These are phyloP conservation scores for Thuidium tamariscinum DNA, from an alignment of 225 moss, liverwort and hornwort species.

Conservation along the genomic window DNA sequence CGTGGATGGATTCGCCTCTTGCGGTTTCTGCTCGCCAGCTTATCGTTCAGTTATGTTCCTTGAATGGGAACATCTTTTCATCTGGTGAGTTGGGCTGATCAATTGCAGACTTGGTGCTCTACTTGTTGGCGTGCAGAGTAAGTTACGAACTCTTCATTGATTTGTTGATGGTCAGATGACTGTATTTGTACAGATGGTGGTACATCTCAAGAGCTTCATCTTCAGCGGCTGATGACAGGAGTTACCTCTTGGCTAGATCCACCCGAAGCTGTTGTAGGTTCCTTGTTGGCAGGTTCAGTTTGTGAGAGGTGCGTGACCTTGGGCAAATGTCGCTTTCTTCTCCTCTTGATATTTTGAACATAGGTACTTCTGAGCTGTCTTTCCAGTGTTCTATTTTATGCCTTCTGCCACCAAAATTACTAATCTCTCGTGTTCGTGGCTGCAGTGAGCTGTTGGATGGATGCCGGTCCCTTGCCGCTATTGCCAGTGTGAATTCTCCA, in stretches of 20 bases:
- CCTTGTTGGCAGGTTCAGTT: slow-evolving; percentile 58
- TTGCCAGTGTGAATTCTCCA: slow-evolving; percentile 85
- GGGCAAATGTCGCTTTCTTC: neutral
- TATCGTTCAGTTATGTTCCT: slow-evolving; percentile 87
- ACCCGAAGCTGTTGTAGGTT: slow-evolving; percentile 69
- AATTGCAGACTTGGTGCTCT: neutral
- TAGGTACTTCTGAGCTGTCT: neutral
- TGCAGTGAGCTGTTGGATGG: slow-evolving; percentile 94
- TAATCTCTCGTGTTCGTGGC: neutral
- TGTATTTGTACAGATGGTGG: slow-evolving; percentile 51
- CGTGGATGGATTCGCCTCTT: slow-evolving; percentile 89
- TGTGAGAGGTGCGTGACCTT: slow-evolving; percentile 54
- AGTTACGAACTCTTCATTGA: neutral
- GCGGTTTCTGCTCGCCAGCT: slow-evolving; percentile 95
- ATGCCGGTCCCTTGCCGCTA: slow-evolving; percentile 75
- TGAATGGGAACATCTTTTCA: slow-evolving; percentile 93
- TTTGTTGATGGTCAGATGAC: neutral
- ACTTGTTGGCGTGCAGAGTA: neutral
- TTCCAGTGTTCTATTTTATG: neutral
- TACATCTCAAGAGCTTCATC: slow-evolving; percentile 87
- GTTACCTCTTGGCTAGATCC: slow-evolving; percentile 90
- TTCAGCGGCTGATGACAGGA: slow-evolving; percentile 83
- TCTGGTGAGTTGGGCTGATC: slow-evolving; percentile 43
- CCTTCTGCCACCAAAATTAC: neutral
- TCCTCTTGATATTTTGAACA: neutral